Evolutionary conservation across 2,329 filamentous ascomycete species (phyloP), one percentile per base, ranked within the genome.

Genomic region (Malbranchea zuffiana): DNA sequence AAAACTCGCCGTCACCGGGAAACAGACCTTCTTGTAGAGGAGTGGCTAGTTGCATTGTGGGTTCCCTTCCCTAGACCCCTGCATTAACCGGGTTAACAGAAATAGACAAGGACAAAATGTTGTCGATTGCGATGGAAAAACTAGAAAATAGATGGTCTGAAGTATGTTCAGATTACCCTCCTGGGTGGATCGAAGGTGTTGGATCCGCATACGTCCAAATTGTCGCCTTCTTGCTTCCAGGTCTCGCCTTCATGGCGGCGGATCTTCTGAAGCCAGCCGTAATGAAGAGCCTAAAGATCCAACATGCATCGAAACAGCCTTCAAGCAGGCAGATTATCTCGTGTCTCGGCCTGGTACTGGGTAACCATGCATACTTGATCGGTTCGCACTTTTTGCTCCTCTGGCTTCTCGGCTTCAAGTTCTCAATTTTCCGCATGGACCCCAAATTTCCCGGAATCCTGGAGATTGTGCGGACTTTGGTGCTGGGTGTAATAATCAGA

Each of bases 121-220:
- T n/a, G n/a, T n/a, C n/a, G n/a, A n/a, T n/a, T n/a, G n/a, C n/a
- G n/a, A n/a, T n/a, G n/a, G n/a, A n/a, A n/a, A n/a, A n/a, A n/a
- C n/a, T n/a, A n/a, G n/a, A n/a, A n/a, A n/a, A 17, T 2, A 32
- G 11, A 26, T 38, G 27, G 35, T 18, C n/a, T 12, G 19, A 29
- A 5, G 30, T 38, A 11, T 32, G 28, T 15, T 5, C 10, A 11
- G 17, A 24, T 11, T 38, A 38, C 20, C 28, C 35, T n/a, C 35
- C 35, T 12, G 35, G 35, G 15, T 32, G 28, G 29, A 38, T 38
- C 5, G 35, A 38, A 27, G 27, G 27, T 15, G 35, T 38, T 18
- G 35, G 28, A 6, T 32, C 35, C 7, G 35, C 29, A 6, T 12
- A n/a, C 7, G 35, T 38, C 3, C 35, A 38, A 15, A 8, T 38